phyloP scores from a whole-genome alignment of 768 basidiomycete species.

The Phylloporus arenicola region DNA sequence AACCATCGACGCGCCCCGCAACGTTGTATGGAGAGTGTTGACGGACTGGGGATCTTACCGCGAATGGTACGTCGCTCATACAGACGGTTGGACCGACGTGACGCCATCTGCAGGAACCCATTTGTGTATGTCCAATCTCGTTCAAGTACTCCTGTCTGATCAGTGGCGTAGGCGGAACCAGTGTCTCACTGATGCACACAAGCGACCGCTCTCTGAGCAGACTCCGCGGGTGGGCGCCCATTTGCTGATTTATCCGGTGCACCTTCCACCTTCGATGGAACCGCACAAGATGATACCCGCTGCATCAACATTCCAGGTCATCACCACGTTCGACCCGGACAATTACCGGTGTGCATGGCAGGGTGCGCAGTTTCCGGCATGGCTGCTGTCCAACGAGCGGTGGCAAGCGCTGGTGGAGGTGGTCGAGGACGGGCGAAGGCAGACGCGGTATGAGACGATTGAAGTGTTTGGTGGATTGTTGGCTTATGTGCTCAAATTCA shows the following conservation, averaged over 20 bases:
- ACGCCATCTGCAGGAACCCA: conserved; percentile 48
- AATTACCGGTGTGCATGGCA: conserved; percentile 57
- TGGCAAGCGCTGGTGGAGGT: conserved; percentile 56
- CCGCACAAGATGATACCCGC: too few species aligned
- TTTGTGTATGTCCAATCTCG: conserved; percentile 47
- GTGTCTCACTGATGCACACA: conserved; percentile 38
- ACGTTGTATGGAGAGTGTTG: conserved; percentile 57
- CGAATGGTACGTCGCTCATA: conserved; percentile 45
- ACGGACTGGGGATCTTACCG: conserved; percentile 57
- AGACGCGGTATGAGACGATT: conserved; percentile 59
- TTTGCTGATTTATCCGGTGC: conserved; percentile 17
- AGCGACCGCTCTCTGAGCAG: conserved; percentile 40
- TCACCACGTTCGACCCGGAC: conserved; percentile 41
- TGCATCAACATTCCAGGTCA: too few species aligned
- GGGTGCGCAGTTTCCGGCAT: conserved; percentile 35
- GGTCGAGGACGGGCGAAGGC: conserved; percentile 38
- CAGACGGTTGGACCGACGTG: conserved; percentile 1
- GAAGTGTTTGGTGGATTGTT: conserved; percentile 55
- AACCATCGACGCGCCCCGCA: conserved; percentile 55
- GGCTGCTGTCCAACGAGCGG: conserved; percentile 49
- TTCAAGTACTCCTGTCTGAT: background rate
- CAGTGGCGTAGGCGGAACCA: conserved; percentile 42
- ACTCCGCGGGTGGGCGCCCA: conserved; percentile 44
- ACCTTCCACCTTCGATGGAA: too few species aligned
- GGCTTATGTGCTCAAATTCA: conserved; percentile 48